Conservation (phyloP, 305 asterid species). For the Solanum hybrid region DNA sequence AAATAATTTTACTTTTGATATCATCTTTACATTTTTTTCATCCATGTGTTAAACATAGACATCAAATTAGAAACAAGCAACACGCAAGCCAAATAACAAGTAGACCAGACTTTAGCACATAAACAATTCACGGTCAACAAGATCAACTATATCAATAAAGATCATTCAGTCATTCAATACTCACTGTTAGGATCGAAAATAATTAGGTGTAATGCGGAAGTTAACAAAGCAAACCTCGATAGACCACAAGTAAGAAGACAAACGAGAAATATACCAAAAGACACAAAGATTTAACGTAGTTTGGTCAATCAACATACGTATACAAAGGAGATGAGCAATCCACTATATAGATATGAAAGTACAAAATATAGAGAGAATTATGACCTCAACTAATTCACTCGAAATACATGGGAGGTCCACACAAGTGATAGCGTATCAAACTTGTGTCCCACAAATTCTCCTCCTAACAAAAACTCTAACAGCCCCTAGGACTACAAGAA, state of each 20-base stretch:
- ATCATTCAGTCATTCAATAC: background rate
- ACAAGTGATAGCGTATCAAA: background rate
- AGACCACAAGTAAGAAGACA: background rate
- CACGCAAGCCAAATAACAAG: background rate
- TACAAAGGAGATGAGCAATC: background rate
- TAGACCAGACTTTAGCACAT: no score
- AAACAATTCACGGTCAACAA: background rate
- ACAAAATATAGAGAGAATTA: background rate
- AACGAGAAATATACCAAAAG: background rate
- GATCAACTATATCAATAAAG: background rate
- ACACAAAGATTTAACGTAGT: background rate
- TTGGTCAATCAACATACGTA: background rate
- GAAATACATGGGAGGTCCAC: background rate
- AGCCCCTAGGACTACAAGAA: background rate
- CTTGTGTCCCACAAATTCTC: background rate
- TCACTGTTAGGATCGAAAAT: background rate
- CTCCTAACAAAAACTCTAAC: background rate
- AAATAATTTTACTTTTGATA: no score
- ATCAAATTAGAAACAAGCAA: background rate
- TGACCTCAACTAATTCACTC: background rate
- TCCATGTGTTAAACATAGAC: background rate
- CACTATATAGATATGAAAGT: background rate
- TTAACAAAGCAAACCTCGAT: background rate
- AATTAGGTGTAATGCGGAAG: background rate
- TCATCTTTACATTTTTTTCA: background rate